These are phyloP conservation scores for Neurospora sp. DNA, from an alignment of 495 filamentous ascomycete species.

Conservation along the genomic window DNA sequence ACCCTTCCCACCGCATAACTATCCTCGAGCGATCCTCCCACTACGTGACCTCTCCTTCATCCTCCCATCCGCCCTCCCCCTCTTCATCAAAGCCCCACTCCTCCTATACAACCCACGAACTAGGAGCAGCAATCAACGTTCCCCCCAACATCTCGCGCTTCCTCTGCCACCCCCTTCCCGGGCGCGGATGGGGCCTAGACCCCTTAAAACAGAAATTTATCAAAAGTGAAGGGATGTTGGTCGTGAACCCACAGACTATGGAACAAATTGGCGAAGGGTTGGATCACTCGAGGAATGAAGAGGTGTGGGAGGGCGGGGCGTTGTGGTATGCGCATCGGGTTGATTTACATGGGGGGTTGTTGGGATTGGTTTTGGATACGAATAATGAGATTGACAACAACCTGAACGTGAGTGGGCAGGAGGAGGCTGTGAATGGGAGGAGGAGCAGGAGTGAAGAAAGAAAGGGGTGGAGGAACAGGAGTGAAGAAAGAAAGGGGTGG, in stretches of 20 bases:
- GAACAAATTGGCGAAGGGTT: conserved; percentile 2
- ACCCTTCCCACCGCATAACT: conserved; percentile 37
- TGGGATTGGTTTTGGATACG: conserved; percentile 22
- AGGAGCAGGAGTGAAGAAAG: background rate
- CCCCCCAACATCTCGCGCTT: conserved; percentile 44
- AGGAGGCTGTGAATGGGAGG: background rate
- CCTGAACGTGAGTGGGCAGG: background rate
- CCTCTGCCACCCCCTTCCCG: conserved; percentile 11
- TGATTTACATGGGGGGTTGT: conserved; percentile 32
- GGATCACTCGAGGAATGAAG: conserved; percentile 3
- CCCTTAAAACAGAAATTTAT: conserved; percentile 6
- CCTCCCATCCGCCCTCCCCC: conserved; percentile 3
- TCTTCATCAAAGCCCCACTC: background rate
- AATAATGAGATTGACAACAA: background rate
- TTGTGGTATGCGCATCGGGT: conserved; percentile 10
- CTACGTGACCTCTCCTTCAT: conserved; percentile 6
- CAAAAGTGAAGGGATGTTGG: conserved; percentile 4
- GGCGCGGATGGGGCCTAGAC: conserved; percentile 24
- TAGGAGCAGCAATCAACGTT: conserved; percentile 46
- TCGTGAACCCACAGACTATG: background rate
- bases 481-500: conserved; percentile 3
- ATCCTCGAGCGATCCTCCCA: conserved; percentile 43
- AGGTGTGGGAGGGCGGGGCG: conserved; percentile 1
- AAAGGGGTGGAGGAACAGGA: background rate
- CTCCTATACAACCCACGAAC: conserved; percentile 22